A percentile compares a stretch with the other conserved stretches of the same genome.
Conservation (phyloP, 2,329 filamentous ascomycete genomes). For the Venturia carpophila region DNA sequence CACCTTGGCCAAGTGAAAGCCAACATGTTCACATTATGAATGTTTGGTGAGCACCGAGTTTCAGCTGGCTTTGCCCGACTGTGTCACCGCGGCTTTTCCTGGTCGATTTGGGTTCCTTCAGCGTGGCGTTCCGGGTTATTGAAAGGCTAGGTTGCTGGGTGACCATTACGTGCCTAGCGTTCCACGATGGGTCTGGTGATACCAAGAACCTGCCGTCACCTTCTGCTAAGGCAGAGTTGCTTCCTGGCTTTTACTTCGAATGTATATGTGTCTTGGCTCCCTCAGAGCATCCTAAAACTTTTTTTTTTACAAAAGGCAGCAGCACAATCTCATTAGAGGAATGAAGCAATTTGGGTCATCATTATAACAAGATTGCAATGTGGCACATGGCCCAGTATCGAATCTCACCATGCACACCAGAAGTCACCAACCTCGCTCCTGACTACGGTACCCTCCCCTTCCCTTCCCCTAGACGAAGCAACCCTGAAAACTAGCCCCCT, state of each 20-base stretch:
- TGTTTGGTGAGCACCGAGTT: neutral
- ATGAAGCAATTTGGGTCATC: neutral
- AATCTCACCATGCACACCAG: neutral
- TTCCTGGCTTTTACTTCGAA: neutral
- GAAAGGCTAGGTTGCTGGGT: neutral
- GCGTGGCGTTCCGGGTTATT: slow-evolving; percentile 3
- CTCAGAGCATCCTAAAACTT: neutral
- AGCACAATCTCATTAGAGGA: neutral
- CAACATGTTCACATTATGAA: neutral
- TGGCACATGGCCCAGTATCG: no score
- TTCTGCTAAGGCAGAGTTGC: neutral
- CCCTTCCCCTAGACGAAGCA: neutral
- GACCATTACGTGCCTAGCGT: neutral
- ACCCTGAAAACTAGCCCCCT: neutral
- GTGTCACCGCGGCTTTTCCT: neutral
- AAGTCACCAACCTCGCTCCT: neutral
- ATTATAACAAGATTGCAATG: neutral
- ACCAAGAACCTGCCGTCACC: neutral
- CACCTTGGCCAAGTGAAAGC: neutral
- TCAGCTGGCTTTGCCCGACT: neutral
- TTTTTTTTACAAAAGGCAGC: neutral
- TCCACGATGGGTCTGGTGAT: neutral
- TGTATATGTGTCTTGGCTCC: neutral
- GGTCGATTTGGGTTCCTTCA: neutral
- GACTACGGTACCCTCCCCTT: no score